phyloP scores from a whole-genome alignment of 2,329 filamentous ascomycete species.

The Graphiopsis chlorocephala region DNA sequence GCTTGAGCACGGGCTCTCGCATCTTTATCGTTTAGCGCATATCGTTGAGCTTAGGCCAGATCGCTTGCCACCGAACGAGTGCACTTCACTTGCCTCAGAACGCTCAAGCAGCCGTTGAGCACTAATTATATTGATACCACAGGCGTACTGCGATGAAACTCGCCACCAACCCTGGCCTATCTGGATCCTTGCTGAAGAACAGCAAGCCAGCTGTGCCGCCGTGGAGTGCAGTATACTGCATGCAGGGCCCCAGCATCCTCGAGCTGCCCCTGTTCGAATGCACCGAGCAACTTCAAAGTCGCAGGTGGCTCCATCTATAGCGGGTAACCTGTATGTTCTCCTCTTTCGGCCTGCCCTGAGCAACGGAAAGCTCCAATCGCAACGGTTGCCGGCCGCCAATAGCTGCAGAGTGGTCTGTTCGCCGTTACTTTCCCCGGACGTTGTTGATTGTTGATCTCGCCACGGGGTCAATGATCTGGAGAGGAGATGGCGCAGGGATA shows the following conservation, averaged over 20 bases:
- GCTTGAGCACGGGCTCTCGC: not conserved
- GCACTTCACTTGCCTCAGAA: not conserved
- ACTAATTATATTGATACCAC: not conserved
- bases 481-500: conserved; percentile 7
- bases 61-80: not conserved
- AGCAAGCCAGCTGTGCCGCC: not conserved
- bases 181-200: not conserved
- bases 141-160: not conserved
- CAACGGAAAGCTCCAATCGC: not conserved
- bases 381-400: not conserved
- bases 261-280: not conserved
- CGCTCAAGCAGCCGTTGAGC: conserved; percentile 9
- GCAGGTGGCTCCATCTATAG: not conserved
- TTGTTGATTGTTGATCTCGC: conserved; percentile 5
- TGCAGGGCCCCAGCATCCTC: not conserved
- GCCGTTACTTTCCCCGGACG: conserved; percentile 10
- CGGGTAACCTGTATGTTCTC: not conserved
- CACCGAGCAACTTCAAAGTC: not conserved
- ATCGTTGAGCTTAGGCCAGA: not conserved
- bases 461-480: not conserved
- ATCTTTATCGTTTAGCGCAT: not conserved
- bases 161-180: not conserved
- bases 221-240: not conserved
- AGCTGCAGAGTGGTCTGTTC: conserved; percentile 13
- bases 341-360: not conserved